These are phyloP conservation scores for Schizochytrium sp. DNA, from an alignment of 108 stramenopile genomes.

Conservation along the genomic window DNA sequence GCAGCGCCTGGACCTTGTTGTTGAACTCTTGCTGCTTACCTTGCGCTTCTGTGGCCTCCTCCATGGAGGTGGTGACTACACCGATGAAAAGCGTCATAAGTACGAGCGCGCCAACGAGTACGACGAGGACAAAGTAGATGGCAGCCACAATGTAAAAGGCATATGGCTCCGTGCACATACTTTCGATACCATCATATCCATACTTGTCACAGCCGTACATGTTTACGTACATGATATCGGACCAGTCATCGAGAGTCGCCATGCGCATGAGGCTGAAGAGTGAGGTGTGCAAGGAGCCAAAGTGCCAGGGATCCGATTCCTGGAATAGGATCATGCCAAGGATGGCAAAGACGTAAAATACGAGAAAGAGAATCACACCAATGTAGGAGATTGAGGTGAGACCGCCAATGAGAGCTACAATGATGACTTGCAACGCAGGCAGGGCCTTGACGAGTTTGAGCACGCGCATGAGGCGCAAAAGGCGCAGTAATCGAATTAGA, in stretches of 20 bases:
- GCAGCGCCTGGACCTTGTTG: not conserved
- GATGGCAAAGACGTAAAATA: slow-evolving; percentile 40
- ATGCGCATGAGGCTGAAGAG: slow-evolving; percentile 31
- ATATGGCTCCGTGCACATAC: not conserved
- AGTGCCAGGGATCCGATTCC: slow-evolving; percentile 32
- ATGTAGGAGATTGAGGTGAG: slow-evolving; percentile 33
- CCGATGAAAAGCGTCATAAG: slow-evolving; percentile 41
- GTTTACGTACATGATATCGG: slow-evolving; percentile 25
- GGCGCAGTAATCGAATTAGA: slow-evolving; percentile 28
- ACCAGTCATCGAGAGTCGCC: slow-evolving; percentile 39
- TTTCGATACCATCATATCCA: not conserved
- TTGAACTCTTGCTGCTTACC: not conserved
- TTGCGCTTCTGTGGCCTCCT: slow-evolving; percentile 31
- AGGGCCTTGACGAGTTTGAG: slow-evolving; percentile 38
- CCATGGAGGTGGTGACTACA: slow-evolving; percentile 39
- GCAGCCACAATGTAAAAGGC: slow-evolving; percentile 8
- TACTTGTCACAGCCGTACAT: not conserved
- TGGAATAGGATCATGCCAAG: slow-evolving; percentile 29
- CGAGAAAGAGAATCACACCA: slow-evolving; percentile 34
- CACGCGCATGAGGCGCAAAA: slow-evolving; percentile 33
- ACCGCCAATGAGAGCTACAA: slow-evolving; percentile 24
- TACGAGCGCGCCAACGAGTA: slow-evolving; percentile 33
- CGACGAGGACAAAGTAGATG: slow-evolving; percentile 28
- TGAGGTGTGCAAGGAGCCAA: slow-evolving; percentile 26
- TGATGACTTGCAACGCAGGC: slow-evolving; percentile 38